Percentiles rank a stretch among this genome's conserved stretches.
Conservation (phyloP, 2,329 filamentous ascomycete species). For the Ambrosiella beaveri region DNA sequence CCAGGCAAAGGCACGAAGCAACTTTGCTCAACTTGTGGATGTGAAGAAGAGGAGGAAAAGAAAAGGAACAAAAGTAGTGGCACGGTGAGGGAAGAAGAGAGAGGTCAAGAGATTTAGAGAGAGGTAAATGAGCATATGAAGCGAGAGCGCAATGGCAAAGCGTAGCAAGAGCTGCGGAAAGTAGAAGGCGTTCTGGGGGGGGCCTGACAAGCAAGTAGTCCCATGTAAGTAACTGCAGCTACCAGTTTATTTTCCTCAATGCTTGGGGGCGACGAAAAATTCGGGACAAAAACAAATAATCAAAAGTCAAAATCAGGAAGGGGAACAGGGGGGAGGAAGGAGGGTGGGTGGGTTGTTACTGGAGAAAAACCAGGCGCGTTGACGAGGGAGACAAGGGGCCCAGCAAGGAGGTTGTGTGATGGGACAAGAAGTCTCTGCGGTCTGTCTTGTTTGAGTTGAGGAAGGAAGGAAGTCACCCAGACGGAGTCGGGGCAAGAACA, state of each 20-base stretch:
- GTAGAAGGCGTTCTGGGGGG: neutral
- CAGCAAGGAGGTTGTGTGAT: conserved; percentile 9
- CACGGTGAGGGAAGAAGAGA: conserved; percentile 7
- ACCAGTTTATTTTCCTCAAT: neutral
- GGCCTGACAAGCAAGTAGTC: neutral
- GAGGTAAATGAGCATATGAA: conserved; percentile 10
- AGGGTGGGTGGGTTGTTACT: neutral
- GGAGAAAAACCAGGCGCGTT: neutral
- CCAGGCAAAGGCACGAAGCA: conserved; percentile 2
- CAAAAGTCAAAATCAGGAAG: neutral
- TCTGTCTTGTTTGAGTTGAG: neutral
- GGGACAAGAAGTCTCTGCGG: neutral
- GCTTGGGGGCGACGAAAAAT: neutral
- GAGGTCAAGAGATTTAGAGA: conserved; percentile 5
- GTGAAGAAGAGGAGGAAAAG: conserved; percentile 11
- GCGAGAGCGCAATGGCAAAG: conserved; percentile 10
- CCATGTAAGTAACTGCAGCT: conserved; percentile 3
- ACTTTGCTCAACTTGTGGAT: conserved; percentile 1
- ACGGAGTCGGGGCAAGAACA: neutral
- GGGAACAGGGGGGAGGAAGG: neutral
- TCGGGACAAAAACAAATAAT: conserved; percentile 4
- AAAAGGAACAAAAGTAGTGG: conserved; percentile 10
- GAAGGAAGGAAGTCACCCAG: neutral
- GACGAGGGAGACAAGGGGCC: conserved; percentile 7
- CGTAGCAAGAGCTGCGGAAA: conserved; percentile 4